These are phyloP conservation scores for Exophiala viscosa DNA, from an alignment of 2,329 filamentous ascomycete genomes.

Conservation along the genomic window DNA sequence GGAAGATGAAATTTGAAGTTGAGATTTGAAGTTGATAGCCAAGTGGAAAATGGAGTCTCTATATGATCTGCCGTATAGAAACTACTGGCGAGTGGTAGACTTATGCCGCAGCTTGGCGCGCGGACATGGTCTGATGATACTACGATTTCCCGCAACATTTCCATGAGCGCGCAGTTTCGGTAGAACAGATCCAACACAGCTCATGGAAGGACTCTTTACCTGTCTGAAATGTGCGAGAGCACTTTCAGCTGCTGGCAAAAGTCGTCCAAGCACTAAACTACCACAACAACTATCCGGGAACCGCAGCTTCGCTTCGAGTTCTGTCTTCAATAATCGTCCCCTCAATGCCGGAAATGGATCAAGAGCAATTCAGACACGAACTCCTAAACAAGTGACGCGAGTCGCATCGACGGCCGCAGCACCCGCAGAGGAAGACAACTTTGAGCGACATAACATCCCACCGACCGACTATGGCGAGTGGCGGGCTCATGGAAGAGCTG, in stretches of 20 bases:
- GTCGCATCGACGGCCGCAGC: conserved; percentile 20
- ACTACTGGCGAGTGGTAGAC: no score
- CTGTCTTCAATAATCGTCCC: conserved; percentile 8
- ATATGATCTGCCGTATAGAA: no score
- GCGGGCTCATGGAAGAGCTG: conserved; percentile 31
- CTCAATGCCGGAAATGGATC: conserved; percentile 10
- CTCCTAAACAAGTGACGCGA: conserved; percentile 8
- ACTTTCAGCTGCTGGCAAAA: conserved; percentile 13
- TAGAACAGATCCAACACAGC: not conserved
- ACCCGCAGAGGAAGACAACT: conserved; percentile 24
- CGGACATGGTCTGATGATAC: not conserved
- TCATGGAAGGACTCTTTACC: conserved; percentile 22
- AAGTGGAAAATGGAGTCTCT: no score
- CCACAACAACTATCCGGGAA: conserved; percentile 6
- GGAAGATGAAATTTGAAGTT: no score
- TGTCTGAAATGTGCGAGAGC: conserved; percentile 24
- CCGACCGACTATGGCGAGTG: conserved; percentile 28
- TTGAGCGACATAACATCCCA: conserved; percentile 23
- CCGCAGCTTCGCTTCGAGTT: conserved; percentile 21
- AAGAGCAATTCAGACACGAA: conserved; percentile 5
- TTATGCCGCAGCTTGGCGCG: no score
- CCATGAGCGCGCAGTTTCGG: not conserved
- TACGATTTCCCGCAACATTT: not conserved
- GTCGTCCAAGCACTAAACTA: conserved; percentile 4
- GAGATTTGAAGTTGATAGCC: no score